Conservation (phyloP, 306 rosid species). For the cucumber (Cucumis sativus) region DNA sequence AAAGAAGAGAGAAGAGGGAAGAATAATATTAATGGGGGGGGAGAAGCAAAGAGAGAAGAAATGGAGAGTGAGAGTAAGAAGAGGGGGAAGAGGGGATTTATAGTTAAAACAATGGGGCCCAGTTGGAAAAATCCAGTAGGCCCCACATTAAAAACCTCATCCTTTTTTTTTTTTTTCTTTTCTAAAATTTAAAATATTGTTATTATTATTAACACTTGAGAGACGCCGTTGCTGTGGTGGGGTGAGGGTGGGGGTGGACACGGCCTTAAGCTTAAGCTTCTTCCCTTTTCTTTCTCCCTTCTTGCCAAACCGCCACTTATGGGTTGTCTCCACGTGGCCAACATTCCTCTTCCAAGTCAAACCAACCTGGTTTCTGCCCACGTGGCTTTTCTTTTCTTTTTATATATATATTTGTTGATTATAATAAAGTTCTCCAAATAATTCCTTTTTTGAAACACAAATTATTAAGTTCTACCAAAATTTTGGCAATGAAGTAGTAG, state of each 20-base stretch:
- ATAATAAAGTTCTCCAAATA: too few relatives aligned
- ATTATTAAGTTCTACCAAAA: too few relatives aligned
- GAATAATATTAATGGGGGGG: neutral
- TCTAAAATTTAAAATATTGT: too few relatives aligned
- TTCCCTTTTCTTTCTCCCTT: neutral
- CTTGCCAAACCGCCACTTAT: conserved; percentile 1
- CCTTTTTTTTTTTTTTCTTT: too few relatives aligned
- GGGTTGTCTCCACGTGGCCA: conserved; percentile 20
- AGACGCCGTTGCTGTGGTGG: neutral
- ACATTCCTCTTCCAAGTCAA: conserved; percentile 1
- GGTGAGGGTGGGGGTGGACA: neutral
- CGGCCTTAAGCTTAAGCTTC: neutral
- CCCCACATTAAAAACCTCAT: neutral
- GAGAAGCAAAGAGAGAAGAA: neutral
- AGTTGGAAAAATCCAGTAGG: conserved; percentile 11
- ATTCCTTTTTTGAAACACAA: too few relatives aligned
- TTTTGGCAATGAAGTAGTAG: too few relatives aligned
- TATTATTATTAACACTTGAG: neutral
- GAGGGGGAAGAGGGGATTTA: conserved; percentile 26
- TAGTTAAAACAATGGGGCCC: conserved; percentile 17
- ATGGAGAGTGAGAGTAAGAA: neutral
- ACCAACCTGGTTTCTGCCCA: conserved; percentile 14
- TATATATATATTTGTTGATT: too few relatives aligned
- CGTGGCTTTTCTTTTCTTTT: neutral
- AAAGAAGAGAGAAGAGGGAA: neutral